Evolutionary conservation across 768 basidiomycete genomes (phyloP).

Genomic region (Boletus barrowsii): DNA sequence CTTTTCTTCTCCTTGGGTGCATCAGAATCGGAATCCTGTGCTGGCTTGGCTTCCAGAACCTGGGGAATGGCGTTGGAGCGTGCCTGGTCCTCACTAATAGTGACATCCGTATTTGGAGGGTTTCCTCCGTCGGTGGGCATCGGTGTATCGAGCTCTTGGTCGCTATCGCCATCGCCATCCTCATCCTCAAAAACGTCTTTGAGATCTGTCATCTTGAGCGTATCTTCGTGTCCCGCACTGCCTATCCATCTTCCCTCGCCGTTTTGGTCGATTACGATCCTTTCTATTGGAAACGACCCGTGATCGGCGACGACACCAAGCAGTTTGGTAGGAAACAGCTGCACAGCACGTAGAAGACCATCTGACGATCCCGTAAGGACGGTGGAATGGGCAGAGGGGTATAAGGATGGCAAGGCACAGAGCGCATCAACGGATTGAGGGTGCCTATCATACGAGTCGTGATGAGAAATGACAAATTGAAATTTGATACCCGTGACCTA

Average conservation of each 20-base stretch:
- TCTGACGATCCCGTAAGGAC: conserved; percentile 91
- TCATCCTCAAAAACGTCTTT: conserved; percentile 61
- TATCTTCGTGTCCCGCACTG: conserved; percentile 88
- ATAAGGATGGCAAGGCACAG: conserved; percentile 62
- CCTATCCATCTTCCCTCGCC: conserved; percentile 81
- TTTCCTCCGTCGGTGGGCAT: conserved; percentile 23
- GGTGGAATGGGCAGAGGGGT: conserved; percentile 61
- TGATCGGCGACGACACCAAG: conserved; percentile 90
- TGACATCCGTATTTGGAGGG: conserved; percentile 14
- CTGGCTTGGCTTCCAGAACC: conserved; percentile 11
- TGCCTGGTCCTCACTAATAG: conserved; percentile 9
- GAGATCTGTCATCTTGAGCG: conserved; percentile 80
- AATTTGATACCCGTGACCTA: conserved; percentile 33
- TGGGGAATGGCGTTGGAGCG: neutral
- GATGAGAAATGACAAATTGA: conserved; percentile 7
- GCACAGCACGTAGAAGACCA: conserved; percentile 82
- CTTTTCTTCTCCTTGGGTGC: conserved; percentile 44
- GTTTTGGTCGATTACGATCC: conserved; percentile 62
- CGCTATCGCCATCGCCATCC: conserved; percentile 21
- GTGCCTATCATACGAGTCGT: conserved; percentile 56
- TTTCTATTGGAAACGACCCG: conserved; percentile 88
- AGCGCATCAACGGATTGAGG: conserved; percentile 89
- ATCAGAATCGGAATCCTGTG: conserved; percentile 27
- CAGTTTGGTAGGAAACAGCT: conserved; percentile 85
- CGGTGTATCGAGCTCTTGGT: conserved; percentile 19